phyloP scores from a whole-genome alignment of 1,139 yeast species.

The Kurtzmaniella quercitrusa region DNA sequence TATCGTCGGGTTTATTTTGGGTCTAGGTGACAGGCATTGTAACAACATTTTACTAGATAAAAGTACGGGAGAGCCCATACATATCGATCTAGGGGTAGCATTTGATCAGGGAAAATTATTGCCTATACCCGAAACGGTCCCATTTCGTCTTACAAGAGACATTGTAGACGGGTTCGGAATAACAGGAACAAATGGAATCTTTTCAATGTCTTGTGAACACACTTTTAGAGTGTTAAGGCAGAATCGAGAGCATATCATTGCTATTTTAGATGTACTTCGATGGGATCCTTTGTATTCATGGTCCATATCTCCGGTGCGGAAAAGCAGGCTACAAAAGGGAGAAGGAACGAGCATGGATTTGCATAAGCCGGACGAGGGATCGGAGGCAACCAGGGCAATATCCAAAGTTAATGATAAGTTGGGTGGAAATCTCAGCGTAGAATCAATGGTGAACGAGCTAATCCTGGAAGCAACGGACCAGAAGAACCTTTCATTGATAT shows the following conservation, averaged over 20 bases:
- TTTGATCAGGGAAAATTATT: constrained; percentile 86
- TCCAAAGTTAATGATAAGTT: constrained; percentile 69
- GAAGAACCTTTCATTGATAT: constrained; percentile 68
- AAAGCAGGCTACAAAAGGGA: constrained; percentile 48
- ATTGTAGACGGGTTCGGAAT: constrained; percentile 90
- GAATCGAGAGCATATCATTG: constrained; percentile 66
- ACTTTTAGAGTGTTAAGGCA: constrained; percentile 65
- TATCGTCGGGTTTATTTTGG: constrained; percentile 81
- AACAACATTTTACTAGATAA: constrained; percentile 83
- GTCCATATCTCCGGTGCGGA: constrained; percentile 72
- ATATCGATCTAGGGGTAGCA: constrained; percentile 93
- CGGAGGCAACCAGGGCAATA: constrained; percentile 80
- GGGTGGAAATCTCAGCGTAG: constrained; percentile 66
- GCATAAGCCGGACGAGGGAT: constrained; percentile 48
- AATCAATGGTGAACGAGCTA: constrained; percentile 79
- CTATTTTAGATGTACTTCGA: constrained; percentile 78
- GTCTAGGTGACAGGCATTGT: constrained; percentile 93
- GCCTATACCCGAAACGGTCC: constrained; percentile 89
- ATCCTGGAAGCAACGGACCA: constrained; percentile 72
- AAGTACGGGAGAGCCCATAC: constrained; percentile 83
- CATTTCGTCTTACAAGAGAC: constrained; percentile 87
- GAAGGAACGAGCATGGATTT: constrained; percentile 21
- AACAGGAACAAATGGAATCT: constrained; percentile 75
- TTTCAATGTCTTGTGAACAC: constrained; percentile 67
- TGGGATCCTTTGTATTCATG: constrained; percentile 94